Base-by-base conservation (phyloP, 164 flowering plant genomes). In the Litsea cubeba region DNA sequence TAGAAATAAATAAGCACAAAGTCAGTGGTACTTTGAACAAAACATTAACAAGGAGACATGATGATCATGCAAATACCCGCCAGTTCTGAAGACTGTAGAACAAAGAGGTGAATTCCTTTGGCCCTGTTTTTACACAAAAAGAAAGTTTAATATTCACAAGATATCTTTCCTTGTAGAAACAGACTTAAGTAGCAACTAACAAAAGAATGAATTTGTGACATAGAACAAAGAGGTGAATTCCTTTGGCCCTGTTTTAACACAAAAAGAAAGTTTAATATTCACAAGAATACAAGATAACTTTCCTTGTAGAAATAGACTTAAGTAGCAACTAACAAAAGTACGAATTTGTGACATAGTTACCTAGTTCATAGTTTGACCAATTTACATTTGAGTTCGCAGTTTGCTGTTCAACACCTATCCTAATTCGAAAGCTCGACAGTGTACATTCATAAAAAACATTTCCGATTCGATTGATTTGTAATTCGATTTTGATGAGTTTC, bases 51-150 rank as follows among this genome's bases (percentile, higher is more conserved):
- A 40, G 50, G 12, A 46, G 46, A 4, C 1, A 62, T 5, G 58
- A 30, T 17, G 17, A 50, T 28, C 32, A 25, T 15, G 46, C 4
- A 5, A 50, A 81, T 78, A 95, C 99, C 90, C 93, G 86, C 97
- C 98, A 95, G 67, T 75, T 87, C 83, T 93, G 99, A 69, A 95
- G 96, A 81, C 96, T 85, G 87, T 91, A 85, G 69, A 87, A 89
- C 72, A 95, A 79, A 24, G 84, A 65, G 50, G 85, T 82, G 82
- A 95, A 95, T 71, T 95, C 99, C 79, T 88, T 95, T 0, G 99
- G 97, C 51, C 98, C 99, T 95, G 90, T 20, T 28, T 14, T 24
- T 22, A 57, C 8, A 26, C 63, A 23, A 65, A 66, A 85, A 71
- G 26, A 15, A 26, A 24, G 17, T 23, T 28, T 14, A 25, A 66